Evolutionary conservation across 179 eudicot species (phyloP).

Genomic region (Vitellaria paradoxa): DNA sequence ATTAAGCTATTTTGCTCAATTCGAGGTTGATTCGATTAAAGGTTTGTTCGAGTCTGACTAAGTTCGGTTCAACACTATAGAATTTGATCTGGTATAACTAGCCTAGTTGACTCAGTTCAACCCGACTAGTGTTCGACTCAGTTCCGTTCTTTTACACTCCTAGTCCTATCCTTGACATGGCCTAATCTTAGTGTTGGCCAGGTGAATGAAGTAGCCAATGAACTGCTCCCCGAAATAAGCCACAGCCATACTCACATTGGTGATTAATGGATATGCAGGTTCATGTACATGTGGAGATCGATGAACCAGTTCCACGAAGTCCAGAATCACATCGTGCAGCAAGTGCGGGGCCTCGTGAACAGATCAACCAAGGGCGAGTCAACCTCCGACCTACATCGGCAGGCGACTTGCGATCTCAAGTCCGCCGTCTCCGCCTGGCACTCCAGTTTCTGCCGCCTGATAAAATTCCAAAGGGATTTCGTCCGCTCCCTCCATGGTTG

Average conservation of each 20-base stretch:
- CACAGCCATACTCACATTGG: neutral
- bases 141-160: too few relatives aligned
- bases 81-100: too few relatives aligned
- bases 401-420: slow-evolving; percentile 88
- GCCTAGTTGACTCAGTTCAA: too few relatives aligned
- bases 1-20: too few relatives aligned
- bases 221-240: neutral
- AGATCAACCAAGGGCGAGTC: slow-evolving; percentile 54
- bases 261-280: slow-evolving; percentile 41
- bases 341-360: slow-evolving; percentile 82
- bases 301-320: slow-evolving; percentile 90
- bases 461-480: slow-evolving; percentile 81
- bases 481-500: slow-evolving; percentile 74
- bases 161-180: neutral
- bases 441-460: slow-evolving; percentile 79
- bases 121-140: too few relatives aligned
- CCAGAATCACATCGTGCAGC: slow-evolving; percentile 86
- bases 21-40: too few relatives aligned
- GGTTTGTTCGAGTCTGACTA: too few relatives aligned
- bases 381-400: slow-evolving; percentile 91
- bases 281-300: slow-evolving; percentile 95
- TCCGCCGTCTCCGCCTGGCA: slow-evolving; percentile 89
- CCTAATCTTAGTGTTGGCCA: neutral
- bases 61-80: too few relatives aligned
- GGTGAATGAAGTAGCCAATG: neutral